Evolutionary conservation across 169 alveolate species (phyloP).

Genomic region (Besnoitia besnoiti): DNA sequence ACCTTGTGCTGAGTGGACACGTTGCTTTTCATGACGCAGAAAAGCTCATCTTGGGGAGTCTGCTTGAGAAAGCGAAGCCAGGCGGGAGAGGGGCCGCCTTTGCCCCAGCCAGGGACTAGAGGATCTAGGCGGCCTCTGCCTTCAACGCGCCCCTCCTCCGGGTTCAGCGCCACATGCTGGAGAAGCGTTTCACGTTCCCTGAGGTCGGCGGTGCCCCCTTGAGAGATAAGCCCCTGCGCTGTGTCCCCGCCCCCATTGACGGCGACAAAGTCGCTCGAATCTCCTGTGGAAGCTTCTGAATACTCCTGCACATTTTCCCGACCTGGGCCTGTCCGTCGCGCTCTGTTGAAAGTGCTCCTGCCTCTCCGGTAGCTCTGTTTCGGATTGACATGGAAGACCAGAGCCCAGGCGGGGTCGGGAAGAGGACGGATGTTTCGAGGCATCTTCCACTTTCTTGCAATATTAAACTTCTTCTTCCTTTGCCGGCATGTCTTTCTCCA

Average conservation of each 20-base stretch:
- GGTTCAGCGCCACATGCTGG: not conserved
- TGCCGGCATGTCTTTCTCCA: slow-evolving; percentile 62
- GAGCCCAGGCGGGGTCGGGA: slow-evolving; percentile 58
- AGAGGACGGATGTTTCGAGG: slow-evolving; percentile 43
- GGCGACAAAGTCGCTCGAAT: not conserved
- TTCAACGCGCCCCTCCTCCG: not conserved
- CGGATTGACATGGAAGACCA: slow-evolving; percentile 47
- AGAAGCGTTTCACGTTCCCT: not conserved
- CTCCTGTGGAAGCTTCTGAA: not conserved
- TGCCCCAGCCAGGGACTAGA: slow-evolving; percentile 15
- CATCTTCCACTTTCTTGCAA: slow-evolving; percentile 63
- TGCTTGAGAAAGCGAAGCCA: slow-evolving; percentile 16
- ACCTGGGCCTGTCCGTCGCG: not conserved
- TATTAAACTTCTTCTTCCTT: slow-evolving; percentile 50
- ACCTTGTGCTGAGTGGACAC: slow-evolving; percentile 66
- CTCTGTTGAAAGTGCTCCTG: not conserved
- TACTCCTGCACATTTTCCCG: not conserved
- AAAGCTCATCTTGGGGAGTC: slow-evolving; percentile 52
- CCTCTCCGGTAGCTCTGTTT: not conserved
- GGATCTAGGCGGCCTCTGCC: not conserved
- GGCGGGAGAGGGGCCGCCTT: not conserved
- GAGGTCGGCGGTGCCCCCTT: not conserved
- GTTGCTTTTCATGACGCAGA: slow-evolving; percentile 64
- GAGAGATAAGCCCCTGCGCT: not conserved
- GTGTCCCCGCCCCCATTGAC: not conserved